Evolutionary conservation across 805 yeast genomes (phyloP).

Genomic region (Ogataea ganodermae): DNA sequence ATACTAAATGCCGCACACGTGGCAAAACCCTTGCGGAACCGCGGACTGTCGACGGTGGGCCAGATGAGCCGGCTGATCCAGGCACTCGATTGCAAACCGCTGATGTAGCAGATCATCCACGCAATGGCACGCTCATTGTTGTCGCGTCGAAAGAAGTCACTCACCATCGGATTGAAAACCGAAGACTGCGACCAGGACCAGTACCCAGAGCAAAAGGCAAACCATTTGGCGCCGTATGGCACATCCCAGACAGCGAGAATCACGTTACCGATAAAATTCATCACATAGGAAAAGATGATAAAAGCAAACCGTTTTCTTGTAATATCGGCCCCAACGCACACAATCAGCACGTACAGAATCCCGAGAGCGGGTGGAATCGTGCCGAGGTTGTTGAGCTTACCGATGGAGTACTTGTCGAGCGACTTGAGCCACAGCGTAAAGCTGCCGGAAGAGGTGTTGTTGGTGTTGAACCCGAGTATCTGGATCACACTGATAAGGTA

Average conservation of each 20-base stretch:
- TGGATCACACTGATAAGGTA: constrained; percentile 57
- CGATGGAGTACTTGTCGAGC: constrained; percentile 43
- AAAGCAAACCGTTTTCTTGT: constrained; percentile 57
- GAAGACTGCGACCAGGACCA: constrained; percentile 68
- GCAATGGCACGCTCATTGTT: constrained; percentile 56
- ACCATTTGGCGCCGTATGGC: constrained; percentile 61
- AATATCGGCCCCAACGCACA: constrained; percentile 54
- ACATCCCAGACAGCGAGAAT: constrained; percentile 63
- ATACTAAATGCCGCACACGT: constrained; percentile 45
- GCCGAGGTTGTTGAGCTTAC: constrained; percentile 50
- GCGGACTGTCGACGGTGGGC: constrained; percentile 60
- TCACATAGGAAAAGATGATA: constrained; percentile 50
- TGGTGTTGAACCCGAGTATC: constrained; percentile 63
- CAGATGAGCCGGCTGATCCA: constrained; percentile 36
- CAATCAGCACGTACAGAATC: constrained; percentile 47
- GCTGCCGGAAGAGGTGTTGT: constrained; percentile 57
- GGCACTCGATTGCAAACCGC: constrained; percentile 43
- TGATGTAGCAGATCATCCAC: constrained; percentile 56
- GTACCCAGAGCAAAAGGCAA: constrained; percentile 59
- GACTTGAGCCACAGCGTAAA: constrained; percentile 64
- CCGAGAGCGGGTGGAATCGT: constrained; percentile 63
- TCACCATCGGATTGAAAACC: constrained; percentile 57
- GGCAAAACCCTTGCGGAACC: constrained; percentile 54
- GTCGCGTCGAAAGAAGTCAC: constrained; percentile 59
- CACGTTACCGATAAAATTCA: constrained; percentile 56